These are phyloP conservation scores for Pseudogymnoascus verrucosus DNA, from an alignment of 2,329 filamentous ascomycete species.

Conservation along the genomic window DNA sequence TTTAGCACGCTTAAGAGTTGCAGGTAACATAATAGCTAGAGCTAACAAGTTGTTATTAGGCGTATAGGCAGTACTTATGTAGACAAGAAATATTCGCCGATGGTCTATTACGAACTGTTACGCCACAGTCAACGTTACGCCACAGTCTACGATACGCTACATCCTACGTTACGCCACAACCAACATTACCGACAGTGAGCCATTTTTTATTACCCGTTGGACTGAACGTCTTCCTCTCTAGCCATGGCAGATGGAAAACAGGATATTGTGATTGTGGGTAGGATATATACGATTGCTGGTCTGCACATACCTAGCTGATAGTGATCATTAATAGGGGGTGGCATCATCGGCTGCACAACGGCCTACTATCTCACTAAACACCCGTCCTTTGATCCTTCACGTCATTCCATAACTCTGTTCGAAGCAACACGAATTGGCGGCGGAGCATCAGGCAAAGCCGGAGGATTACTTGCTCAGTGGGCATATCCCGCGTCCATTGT, in stretches of 20 bases:
- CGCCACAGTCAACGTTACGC: background rate
- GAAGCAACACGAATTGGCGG: slow-evolving; percentile 80
- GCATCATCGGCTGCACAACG: slow-evolving; percentile 85
- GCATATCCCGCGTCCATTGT: slow-evolving; percentile 82
- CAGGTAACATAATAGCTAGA: too few species aligned
- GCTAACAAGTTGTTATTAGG: too few species aligned
- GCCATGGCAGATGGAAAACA: background rate
- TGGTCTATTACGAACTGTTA: too few species aligned
- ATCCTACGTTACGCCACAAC: background rate
- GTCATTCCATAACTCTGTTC: slow-evolving; percentile 74
- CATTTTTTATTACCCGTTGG: background rate
- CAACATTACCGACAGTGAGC: background rate
- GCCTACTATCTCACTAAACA: slow-evolving; percentile 89
- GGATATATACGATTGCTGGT: background rate
- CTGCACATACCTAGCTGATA: background rate
- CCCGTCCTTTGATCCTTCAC: slow-evolving; percentile 64
- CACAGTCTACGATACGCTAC: background rate
- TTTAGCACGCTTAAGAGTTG: too few species aligned
- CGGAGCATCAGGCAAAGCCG: slow-evolving; percentile 92
- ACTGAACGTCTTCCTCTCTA: background rate
- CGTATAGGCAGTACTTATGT: too few species aligned
- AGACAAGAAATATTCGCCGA: too few species aligned
- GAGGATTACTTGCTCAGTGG: slow-evolving; percentile 83
- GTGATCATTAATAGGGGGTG: slow-evolving; percentile 47
- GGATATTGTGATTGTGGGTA: slow-evolving; percentile 13